Evolutionary conservation across 805 yeast genomes (phyloP).

Genomic region (Nakazawaea holstii): DNA sequence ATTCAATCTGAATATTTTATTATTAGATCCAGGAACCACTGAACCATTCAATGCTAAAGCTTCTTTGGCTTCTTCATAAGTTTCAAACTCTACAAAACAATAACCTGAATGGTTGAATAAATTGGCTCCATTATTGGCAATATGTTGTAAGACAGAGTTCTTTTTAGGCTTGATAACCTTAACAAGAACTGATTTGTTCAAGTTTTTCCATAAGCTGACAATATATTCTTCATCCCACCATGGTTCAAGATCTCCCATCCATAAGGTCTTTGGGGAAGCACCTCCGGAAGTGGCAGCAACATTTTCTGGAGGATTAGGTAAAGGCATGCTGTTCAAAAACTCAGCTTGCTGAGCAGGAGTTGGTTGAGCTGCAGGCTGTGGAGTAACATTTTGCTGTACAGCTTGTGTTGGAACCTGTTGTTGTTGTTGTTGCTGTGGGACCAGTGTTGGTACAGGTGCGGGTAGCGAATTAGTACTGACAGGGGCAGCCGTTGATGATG

Average conservation of each 20-base stretch:
- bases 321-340: slow-evolving; percentile 18
- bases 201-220: slow-evolving; percentile 52
- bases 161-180: slow-evolving; percentile 53
- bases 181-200: slow-evolving; percentile 53
- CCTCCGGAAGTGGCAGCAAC: slow-evolving; percentile 36
- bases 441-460: not conserved
- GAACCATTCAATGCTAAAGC: slow-evolving; percentile 66
- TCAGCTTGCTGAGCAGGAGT: slow-evolving; percentile 10
- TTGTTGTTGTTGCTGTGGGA: not conserved
- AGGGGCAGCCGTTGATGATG: not conserved
- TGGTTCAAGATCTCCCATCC: slow-evolving; percentile 90
- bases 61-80: slow-evolving; percentile 62
- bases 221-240: slow-evolving; percentile 65
- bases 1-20: slow-evolving; percentile 65
- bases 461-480: not conserved
- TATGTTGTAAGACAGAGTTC: slow-evolving; percentile 28
- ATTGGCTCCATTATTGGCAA: slow-evolving; percentile 16
- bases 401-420: not conserved
- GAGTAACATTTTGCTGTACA: not conserved
- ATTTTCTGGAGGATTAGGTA: slow-evolving; percentile 51
- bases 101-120: slow-evolving; percentile 46
- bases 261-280: slow-evolving; percentile 60
- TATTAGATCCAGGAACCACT: slow-evolving; percentile 50
- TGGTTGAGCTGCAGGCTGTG: slow-evolving; percentile 1
- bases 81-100: slow-evolving; percentile 72